Evolutionary conservation across 148 eudicot genomes (phyloP), one percentile per base, ranked within the genome.

Genomic region (Fagopyrum homotropicum): DNA sequence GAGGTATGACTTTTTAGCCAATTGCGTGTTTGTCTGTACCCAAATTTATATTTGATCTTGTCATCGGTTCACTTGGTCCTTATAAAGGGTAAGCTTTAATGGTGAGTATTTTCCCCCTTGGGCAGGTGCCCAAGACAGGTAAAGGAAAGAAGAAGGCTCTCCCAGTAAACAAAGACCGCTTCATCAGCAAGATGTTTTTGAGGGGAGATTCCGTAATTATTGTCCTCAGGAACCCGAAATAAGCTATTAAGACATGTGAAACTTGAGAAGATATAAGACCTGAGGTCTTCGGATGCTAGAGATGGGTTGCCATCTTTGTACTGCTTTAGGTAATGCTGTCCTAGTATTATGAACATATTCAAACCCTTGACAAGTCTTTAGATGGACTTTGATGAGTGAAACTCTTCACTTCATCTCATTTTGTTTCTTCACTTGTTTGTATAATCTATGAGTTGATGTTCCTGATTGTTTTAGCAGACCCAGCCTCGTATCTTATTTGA

Each of bases 131-230:
- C 11, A 93, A 93, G 86, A 91, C 98, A 45, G 98, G 98, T 52
- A 90, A 90, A 85, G 98, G 98, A 56, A 93, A 93, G 90, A 90
- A 90, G 81, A 93, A 93, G 87, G 92, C 98, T 16, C 89, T 80
- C 75, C 88, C 96, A 68, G 96, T 93, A 73, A 93, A 91, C 85
- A 91, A 91, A 77, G 97, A 93, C 74, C 82, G 97, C 75, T 93
- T 90, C 76, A 93, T 93, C 55, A 93, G 98, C 84, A 93, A 93
- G 85, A 93, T 93, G 98, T 93, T 93, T 77, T 92, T 93, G 9
- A 86, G 98, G 45, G 98, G 98, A 45, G 98, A 93, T 82, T 93
- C 98, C 0, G 96, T 93, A 60, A 93, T 93, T 77, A 91, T 91
- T 80, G 98, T 93, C 74, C 88, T 91, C 57, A 83, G 97, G 81